Evolutionary conservation across 306 rosid genomes (phyloP).

Genomic region (Corylus americana): DNA sequence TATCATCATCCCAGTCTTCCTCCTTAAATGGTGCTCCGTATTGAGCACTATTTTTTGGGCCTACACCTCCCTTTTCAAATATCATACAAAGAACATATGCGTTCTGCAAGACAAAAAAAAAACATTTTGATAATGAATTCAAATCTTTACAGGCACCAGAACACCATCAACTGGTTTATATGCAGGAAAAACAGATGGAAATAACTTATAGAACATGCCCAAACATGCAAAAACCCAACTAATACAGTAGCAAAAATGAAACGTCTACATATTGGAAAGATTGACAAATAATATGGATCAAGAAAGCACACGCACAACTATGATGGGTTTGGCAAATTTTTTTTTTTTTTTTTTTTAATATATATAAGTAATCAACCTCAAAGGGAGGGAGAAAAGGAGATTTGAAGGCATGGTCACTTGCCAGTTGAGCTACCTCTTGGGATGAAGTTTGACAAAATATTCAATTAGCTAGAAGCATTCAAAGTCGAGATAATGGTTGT

Average conservation of each 20-base stretch:
- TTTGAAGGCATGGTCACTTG: too few species aligned
- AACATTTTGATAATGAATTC: not conserved
- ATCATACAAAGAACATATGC: constrained; percentile 62
- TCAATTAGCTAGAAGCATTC: not conserved
- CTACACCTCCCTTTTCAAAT: constrained; percentile 65
- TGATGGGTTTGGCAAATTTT: not conserved
- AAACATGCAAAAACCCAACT: not conserved
- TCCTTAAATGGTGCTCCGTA: constrained; percentile 66
- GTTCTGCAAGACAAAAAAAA: constrained; percentile 45
- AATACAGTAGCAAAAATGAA: not conserved
- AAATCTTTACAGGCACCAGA: constrained; percentile 10
- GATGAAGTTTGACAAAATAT: not conserved
- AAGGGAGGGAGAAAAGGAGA: too few species aligned
- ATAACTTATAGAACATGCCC: not conserved
- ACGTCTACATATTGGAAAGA: not conserved
- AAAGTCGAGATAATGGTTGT: not conserved
- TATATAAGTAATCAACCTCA: too few species aligned
- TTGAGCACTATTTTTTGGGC: constrained; percentile 69
- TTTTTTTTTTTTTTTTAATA: too few species aligned
- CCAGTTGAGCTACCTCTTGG: too few species aligned
- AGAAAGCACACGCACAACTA: not conserved
- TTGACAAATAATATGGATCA: not conserved
- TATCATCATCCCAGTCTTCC: constrained; percentile 62
- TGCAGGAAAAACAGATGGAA: not conserved
- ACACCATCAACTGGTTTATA: not conserved